Base-by-base conservation (phyloP, 371 early-diverging fungal species). In the Umbelopsis sp. region DNA sequence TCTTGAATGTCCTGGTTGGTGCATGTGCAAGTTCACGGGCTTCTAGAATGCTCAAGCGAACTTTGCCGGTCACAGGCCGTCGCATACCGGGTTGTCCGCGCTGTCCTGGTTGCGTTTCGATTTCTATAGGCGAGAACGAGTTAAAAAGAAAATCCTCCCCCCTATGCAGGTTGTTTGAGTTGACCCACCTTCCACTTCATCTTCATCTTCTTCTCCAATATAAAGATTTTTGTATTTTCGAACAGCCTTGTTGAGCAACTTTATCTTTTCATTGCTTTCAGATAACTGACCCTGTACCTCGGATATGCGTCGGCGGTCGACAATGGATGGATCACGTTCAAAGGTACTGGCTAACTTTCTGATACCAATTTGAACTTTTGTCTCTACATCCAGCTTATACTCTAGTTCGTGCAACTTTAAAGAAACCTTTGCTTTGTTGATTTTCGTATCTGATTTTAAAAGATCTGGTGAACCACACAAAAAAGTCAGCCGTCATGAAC, bases 371-470 rank as follows among this genome's bases (percentile, higher is more conserved):
- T 91, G 83, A 20, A 97, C 89, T 76, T 94, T 94, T 72, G 87
- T 91, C 83, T 98, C 98, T 5, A 97, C 91, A 70, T 95, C 93
- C 35, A 97, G 87, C 76, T 96, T 96, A 75, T 88, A 91, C 51
- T 91, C 89, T 51, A 96, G 79, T 72, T 96, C 95, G 62, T 90
- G 89, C 50, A 96, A 78, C 76, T 94, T 95, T 69, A 92, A 82
- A 32, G 94, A 92, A 38, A 97, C 91, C 78, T 96, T 95, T 50
- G 93, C 92, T 10, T 87, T 86, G 25, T 94, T 94, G 70, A 94
- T 86, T 9, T 90, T 82, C 22, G 92, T 90, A 41, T 90, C 89
- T 24, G 89, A 87, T 65, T 89, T 93, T 37, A 92, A 76, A 67
- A 92, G 81, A 69, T 92, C 93, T 82, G 74, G 48, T 50, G 65